Evolutionary conservation across 495 filamentous ascomycete genomes (phyloP).

Genomic region (Hypoxylon lienhwacheense): DNA sequence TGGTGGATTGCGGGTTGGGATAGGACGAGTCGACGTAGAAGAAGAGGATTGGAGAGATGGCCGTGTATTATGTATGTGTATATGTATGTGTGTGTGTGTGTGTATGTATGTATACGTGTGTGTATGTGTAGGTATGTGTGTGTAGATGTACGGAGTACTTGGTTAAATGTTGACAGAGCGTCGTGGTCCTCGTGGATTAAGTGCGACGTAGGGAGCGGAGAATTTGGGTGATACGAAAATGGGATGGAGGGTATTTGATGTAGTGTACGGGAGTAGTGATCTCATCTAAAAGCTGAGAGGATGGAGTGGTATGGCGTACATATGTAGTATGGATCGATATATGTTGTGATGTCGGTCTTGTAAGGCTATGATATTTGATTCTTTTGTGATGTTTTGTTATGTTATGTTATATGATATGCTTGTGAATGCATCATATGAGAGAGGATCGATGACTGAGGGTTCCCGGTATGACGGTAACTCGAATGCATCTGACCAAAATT

Average conservation of each 20-base stretch:
- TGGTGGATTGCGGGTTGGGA: slow-evolving; percentile 1
- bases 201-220: slow-evolving; percentile 29
- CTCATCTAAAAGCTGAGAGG: slow-evolving; percentile 20
- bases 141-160: no score
- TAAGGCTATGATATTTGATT: no score
- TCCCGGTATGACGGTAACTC: slow-evolving; percentile 6
- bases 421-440: slow-evolving; percentile 11
- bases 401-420: no score
- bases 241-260: slow-evolving; percentile 12
- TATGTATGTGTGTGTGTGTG: not conserved
- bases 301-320: slow-evolving; percentile 21
- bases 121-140: no score
- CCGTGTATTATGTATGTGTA: not conserved
- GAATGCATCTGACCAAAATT: slow-evolving; percentile 15
- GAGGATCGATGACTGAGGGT: slow-evolving; percentile 17
- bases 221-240: slow-evolving; percentile 2
- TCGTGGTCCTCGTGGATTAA: no score
- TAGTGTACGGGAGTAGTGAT: no score
- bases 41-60: slow-evolving; percentile 1
- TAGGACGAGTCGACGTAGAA: not conserved
- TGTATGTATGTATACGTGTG: slow-evolving; percentile 1
- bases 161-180: no score
- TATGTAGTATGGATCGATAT: no score
- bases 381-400: no score
- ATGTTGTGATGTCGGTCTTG: slow-evolving; percentile 17